Percentiles rank a stretch among this genome's conserved stretches.
Conservation (phyloP, 805 yeast genomes). For the Ogataea ramenticola region DNA sequence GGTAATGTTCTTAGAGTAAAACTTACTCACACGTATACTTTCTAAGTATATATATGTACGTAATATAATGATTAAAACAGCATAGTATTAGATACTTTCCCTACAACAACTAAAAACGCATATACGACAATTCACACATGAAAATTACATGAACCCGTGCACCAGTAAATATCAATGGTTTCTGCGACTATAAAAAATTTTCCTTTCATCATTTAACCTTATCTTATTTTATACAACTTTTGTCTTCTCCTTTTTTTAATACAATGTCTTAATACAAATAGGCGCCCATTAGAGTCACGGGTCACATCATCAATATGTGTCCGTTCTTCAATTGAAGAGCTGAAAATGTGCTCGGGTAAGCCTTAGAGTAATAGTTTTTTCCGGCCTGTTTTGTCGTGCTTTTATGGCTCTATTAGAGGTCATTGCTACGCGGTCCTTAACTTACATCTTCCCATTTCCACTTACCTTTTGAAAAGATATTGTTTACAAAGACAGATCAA, state of each 20-base stretch:
- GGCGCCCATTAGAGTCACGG: constrained; percentile 87
- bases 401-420: constrained; percentile 28
- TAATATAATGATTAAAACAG: no score
- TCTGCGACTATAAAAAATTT: constrained; percentile 3
- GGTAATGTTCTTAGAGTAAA: no score
- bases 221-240: neutral
- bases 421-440: constrained; percentile 68
- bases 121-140: no score
- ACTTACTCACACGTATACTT: no score
- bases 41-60: no score
- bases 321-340: constrained; percentile 33
- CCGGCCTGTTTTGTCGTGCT: constrained; percentile 55
- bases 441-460: constrained; percentile 39
- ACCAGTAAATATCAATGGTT: no score
- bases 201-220: neutral
- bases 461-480: neutral
- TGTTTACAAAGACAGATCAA: no score
- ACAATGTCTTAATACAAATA: constrained; percentile 30
- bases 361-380: constrained; percentile 63
- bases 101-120: no score
- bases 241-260: constrained; percentile 2
- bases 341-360: constrained; percentile 85
- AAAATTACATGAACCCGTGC: no score
- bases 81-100: no score
- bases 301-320: constrained; percentile 42